These are phyloP conservation scores for Micractinium conductrix DNA, from an alignment of 139 green algal species.

Conservation along the genomic window DNA sequence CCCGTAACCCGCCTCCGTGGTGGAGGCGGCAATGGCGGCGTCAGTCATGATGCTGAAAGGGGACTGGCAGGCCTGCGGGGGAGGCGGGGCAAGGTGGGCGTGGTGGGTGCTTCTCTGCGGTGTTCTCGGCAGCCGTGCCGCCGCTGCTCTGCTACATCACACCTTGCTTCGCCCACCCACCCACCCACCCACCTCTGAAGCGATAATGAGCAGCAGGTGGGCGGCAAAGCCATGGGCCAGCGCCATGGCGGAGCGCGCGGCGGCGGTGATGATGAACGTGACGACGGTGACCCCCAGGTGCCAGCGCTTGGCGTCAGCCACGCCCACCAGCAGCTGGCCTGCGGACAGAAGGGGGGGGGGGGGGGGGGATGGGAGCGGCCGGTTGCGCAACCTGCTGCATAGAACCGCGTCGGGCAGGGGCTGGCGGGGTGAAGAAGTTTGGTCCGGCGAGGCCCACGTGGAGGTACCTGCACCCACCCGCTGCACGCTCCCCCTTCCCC, in stretches of 20 bases:
- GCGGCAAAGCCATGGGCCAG: neutral
- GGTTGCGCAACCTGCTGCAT: neutral
- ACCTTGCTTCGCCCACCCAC: neutral
- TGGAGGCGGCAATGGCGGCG: slow-evolving; percentile 2
- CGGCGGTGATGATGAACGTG: neutral
- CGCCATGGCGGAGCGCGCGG: neutral
- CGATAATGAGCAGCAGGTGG: slow-evolving; percentile 6
- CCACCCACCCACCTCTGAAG: neutral
- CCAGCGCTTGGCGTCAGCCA: neutral
- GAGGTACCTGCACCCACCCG: neutral
- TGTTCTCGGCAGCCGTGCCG: neutral
- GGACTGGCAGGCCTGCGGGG: neutral
- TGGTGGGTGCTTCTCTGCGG: neutral
- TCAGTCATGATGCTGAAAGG: slow-evolving; percentile 23
- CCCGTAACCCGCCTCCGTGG: slow-evolving; percentile 1
- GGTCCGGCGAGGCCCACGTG: neutral
- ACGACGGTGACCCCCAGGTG: neutral
- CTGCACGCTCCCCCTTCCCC: neutral
- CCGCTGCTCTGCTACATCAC: neutral
- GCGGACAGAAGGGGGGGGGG: neutral
- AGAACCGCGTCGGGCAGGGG: neutral
- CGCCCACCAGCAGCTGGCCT: slow-evolving; percentile 27
- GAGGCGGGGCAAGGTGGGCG: neutral
- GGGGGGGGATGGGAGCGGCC: neutral
- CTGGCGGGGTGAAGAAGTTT: neutral